Conservation (phyloP, 129 eudicot species). For the Logfia minima region DNA sequence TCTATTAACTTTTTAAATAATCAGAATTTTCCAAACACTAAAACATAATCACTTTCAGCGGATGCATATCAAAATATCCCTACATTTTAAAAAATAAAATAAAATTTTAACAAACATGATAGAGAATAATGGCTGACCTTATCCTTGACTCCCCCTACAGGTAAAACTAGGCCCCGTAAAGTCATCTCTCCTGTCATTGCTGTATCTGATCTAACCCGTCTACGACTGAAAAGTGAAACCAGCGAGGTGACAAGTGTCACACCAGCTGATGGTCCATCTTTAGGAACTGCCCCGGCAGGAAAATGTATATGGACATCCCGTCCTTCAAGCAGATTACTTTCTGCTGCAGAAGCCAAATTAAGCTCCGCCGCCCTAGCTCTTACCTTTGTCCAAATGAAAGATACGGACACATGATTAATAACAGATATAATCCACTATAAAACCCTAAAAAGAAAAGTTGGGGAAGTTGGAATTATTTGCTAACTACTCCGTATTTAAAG, state of each 20-base stretch:
- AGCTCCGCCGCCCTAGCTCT: constrained; percentile 86
- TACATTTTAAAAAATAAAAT: no score
- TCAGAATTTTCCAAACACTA: no score
- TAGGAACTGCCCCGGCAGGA: constrained; percentile 98
- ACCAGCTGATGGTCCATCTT: constrained; percentile 99
- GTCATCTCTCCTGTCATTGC: constrained; percentile 99
- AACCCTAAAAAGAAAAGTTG: not conserved
- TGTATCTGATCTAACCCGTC: constrained; percentile 78
- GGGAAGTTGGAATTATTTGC: no score
- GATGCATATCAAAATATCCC: not conserved
- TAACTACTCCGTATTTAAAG: no score
- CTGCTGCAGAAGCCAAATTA: constrained; percentile 54
- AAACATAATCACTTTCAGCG: no score
- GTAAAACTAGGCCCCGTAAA: constrained; percentile 83
- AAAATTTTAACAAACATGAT: not conserved
- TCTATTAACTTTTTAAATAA: no score
- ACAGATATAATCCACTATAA: not conserved
- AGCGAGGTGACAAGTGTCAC: constrained; percentile 93
- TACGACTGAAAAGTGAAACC: constrained; percentile 79
- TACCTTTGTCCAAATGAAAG: constrained; percentile 44
- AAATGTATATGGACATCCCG: constrained; percentile 92
- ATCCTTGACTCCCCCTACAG: constrained; percentile 96
- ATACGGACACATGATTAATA: not conserved
- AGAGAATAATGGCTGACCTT: constrained; percentile 51
- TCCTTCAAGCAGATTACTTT: constrained; percentile 67